Evolutionary conservation across 2,329 filamentous ascomycete genomes (phyloP).

Genomic region (Exophiala xenobiotica): DNA sequence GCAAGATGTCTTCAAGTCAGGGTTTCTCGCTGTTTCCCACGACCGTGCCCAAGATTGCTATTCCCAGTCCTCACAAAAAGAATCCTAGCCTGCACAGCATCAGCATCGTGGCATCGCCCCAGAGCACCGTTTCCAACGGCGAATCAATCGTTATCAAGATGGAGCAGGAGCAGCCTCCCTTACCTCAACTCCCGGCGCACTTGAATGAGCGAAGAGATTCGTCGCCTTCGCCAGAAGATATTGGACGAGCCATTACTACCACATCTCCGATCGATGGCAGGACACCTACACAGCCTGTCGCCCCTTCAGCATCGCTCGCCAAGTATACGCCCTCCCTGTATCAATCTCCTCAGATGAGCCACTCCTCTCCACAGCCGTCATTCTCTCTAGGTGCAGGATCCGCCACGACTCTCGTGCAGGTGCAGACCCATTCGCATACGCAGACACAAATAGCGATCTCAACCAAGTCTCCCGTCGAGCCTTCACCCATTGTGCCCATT

Average conservation of each 20-base stretch:
- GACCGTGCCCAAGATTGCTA: slow-evolving; percentile 26
- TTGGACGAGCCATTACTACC: slow-evolving; percentile 29
- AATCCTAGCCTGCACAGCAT: slow-evolving; percentile 28
- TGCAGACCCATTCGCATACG: background rate
- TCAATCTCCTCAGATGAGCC: slow-evolving; percentile 8
- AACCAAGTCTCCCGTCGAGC: slow-evolving; percentile 17
- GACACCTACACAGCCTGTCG: slow-evolving; percentile 16
- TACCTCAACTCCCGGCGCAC: slow-evolving; percentile 14
- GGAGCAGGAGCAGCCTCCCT: slow-evolving; percentile 18
- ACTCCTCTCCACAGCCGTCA: slow-evolving; percentile 22
- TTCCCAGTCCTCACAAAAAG: slow-evolving; percentile 29
- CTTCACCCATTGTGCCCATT: slow-evolving; percentile 40
- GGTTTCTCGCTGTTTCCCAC: slow-evolving; percentile 27
- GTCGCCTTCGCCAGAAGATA: slow-evolving; percentile 26
- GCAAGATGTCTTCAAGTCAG: slow-evolving; percentile 21
- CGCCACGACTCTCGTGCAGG: slow-evolving; percentile 21
- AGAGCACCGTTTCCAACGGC: slow-evolving; percentile 15
- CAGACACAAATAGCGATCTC: slow-evolving; percentile 1
- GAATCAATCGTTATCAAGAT: slow-evolving; percentile 25
- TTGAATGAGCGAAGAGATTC: slow-evolving; percentile 5
- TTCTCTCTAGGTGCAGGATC: slow-evolving; percentile 23
- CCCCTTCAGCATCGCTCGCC: slow-evolving; percentile 11
- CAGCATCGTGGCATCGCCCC: slow-evolving; percentile 14
- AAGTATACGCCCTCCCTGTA: slow-evolving; percentile 28
- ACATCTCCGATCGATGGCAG: slow-evolving; percentile 28